Conservation (phyloP, 1,284 basidiomycete genomes). For the Schizophyllum amplum region DNA sequence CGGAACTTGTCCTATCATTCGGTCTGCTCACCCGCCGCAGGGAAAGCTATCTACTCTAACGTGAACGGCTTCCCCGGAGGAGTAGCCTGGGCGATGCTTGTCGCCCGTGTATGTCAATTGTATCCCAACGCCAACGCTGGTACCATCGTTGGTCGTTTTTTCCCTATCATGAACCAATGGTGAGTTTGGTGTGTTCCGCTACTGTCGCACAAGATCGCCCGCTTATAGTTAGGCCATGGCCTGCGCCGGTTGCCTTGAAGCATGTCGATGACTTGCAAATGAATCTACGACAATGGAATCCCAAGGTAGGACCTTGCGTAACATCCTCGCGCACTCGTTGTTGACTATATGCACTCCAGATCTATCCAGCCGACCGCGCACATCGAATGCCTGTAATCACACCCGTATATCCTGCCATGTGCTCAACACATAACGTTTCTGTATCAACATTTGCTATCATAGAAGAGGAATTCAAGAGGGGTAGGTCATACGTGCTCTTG, state of each 20-base stretch:
- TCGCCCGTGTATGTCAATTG: slow-evolving; percentile 96
- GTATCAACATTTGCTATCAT: slow-evolving; percentile 94
- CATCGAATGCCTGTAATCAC: slow-evolving; percentile 99
- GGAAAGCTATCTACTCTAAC: slow-evolving; percentile 95
- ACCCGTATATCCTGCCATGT: slow-evolving; percentile 99
- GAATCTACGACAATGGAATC: slow-evolving; percentile 96
- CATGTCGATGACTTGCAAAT: slow-evolving; percentile 94
- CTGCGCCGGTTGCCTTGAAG: slow-evolving; percentile 92
- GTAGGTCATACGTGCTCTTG: slow-evolving; percentile 28
- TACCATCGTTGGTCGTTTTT: slow-evolving; percentile 95
- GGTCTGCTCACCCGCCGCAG: slow-evolving; percentile 30
- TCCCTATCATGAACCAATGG: slow-evolving; percentile 97
- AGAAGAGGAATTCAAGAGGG: slow-evolving; percentile 92
- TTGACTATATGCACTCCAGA: no score
- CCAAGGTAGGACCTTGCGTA: slow-evolving; percentile 51
- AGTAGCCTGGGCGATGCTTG: slow-evolving; percentile 98
- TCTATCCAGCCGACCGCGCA: slow-evolving; percentile 87
- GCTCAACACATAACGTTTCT: slow-evolving; percentile 97
- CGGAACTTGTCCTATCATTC: not conserved
- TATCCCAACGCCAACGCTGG: slow-evolving; percentile 95
- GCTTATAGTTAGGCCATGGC: slow-evolving; percentile 73
- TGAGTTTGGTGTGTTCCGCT: slow-evolving; percentile 25
- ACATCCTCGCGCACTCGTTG: slow-evolving; percentile 4
- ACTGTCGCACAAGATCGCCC: slow-evolving; percentile 1
- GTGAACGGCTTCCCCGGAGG: slow-evolving; percentile 97